Evolutionary conservation across 192 early-diverging fungal genomes (phyloP), one percentile per base, ranked within the genome.

Genomic region (Neocallimastix lanati): DNA sequence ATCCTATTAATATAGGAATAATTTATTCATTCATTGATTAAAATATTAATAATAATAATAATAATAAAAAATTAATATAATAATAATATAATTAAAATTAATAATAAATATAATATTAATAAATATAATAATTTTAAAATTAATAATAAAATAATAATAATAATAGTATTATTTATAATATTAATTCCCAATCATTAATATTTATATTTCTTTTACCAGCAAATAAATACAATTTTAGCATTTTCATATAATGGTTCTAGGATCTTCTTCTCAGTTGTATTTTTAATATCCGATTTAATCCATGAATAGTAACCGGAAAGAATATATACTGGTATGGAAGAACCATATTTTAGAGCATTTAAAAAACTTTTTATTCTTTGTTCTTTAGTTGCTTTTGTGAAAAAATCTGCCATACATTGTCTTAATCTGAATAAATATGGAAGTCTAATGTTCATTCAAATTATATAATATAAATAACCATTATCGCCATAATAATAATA

Each of bases 291-390:
- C 3, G 50, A 67, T n/a, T 67, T 67, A n/a, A 67, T 67, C 50
- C 9, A 87, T 85, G 0, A 87, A 87, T 27, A 89, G 82, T 29
- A 87, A 16, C 87, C 84, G n/a, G 88, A 86, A 29, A 90, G 81
- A 13, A 87, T 80, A 77, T 94, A 90, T 76, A 95, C 93, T 0
- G 93, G 94, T 78, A 96, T 86, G 12, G 94, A 89, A 13, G 95
- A 93, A 12, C 90, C 84, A 79, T 99, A 99, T 81, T 99, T 99
- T 33, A 95, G 78, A 0, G 95, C 94, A 83, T 99, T 99, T 80
- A 93, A 91, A 76, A 98, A 79, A 76, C 97, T 96, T n/a, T 94
- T 85, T 40, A 80, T 83, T 29, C 87, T 83, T 25, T 84, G 87
- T 12, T 21, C 81, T 83, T 76, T 86, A 82, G 37, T 89, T 88